A percentile compares a stretch with the other conserved stretches of the same genome.
Evolutionary conservation across 129 eudicot genomes (phyloP).

Genomic region (Rutidosis leptorrhynchoides): DNA sequence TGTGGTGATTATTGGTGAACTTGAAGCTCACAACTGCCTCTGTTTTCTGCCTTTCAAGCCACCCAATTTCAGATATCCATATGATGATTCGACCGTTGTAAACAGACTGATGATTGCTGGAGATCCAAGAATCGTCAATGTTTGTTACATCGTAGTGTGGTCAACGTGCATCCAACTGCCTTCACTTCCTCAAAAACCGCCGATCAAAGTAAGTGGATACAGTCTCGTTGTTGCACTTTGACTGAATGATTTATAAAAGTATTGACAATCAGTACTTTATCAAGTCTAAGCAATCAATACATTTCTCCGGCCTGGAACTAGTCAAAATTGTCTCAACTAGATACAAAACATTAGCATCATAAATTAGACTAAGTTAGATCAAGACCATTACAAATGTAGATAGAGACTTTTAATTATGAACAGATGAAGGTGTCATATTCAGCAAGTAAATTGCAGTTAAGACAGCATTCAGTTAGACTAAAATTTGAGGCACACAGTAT

Average conservation of each 20-base stretch:
- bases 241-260: background rate
- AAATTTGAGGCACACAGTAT: no score
- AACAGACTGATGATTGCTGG: background rate
- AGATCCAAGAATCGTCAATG: background rate
- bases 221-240: background rate
- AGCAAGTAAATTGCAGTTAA: background rate
- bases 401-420: background rate
- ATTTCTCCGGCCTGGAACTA: background rate
- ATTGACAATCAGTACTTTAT: background rate
- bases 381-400: background rate
- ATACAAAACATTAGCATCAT: background rate
- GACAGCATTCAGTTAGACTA: no score
- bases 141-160: background rate
- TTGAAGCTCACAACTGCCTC: slow-evolving; percentile 5
- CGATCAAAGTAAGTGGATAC: background rate
- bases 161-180: background rate
- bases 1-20: slow-evolving; percentile 87
- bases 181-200: background rate
- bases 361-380: background rate
- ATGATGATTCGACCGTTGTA: background rate
- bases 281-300: background rate
- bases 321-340: background rate
- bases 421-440: background rate
- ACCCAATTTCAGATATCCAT: background rate
- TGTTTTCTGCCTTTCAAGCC: background rate